Evolutionary conservation across 345 rosid species (phyloP).

Genomic region (Schrenkiella parvula): DNA sequence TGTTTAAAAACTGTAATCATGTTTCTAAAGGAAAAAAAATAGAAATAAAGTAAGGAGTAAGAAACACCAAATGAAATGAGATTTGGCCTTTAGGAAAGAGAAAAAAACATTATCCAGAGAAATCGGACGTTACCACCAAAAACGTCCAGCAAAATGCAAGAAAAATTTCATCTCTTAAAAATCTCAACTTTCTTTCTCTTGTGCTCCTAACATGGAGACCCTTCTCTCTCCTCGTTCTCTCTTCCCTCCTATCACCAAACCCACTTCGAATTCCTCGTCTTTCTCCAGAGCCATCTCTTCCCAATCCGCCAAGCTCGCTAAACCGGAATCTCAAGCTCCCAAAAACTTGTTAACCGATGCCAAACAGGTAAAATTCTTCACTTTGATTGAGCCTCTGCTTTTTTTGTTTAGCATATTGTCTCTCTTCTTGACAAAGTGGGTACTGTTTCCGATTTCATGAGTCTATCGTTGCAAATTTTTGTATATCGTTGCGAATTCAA

Average conservation of each 20-base stretch:
- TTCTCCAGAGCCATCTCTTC: slow-evolving; percentile 23
- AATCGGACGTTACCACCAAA: neutral
- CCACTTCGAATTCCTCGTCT: neutral
- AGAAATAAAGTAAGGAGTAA: neutral
- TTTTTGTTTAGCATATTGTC: neutral
- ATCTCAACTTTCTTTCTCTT: neutral
- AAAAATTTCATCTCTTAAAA: neutral
- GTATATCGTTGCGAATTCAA: neutral
- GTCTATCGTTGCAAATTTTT: neutral
- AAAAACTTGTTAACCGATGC: neutral
- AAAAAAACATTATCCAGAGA: slow-evolving; percentile 11
- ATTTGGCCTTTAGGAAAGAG: neutral
- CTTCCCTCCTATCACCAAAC: neutral
- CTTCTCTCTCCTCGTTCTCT: slow-evolving; percentile 19
- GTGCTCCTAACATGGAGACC: slow-evolving; percentile 11
- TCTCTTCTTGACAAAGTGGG: neutral
- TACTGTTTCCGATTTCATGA: neutral
- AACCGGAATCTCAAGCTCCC: slow-evolving; percentile 2
- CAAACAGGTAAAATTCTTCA: slow-evolving; percentile 24
- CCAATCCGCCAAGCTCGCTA: neutral
- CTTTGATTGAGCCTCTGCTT: neutral
- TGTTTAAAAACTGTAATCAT: too few relatives aligned
- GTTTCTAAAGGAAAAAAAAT: too few relatives aligned
- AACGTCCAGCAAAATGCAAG: neutral
- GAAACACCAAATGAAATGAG: neutral